A percentile compares a stretch with the other conserved stretches of the same genome.
Evolutionary conservation across 2,329 filamentous ascomycete genomes (phyloP).

Genomic region (Penicillium sp.): DNA sequence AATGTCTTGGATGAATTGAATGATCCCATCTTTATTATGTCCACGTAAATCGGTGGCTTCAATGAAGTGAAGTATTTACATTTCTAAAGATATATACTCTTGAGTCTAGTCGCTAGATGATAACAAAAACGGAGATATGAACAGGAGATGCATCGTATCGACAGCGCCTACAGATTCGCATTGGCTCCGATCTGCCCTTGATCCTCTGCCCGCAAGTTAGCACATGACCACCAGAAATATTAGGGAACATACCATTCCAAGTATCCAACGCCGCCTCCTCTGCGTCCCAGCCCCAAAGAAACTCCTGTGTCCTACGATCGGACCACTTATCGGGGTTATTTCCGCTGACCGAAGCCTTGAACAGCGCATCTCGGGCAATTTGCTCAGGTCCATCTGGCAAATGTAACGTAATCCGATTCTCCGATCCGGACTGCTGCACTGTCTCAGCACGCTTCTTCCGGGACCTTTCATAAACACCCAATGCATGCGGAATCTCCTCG

Average conservation of each 20-base stretch:
- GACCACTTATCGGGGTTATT: slow-evolving; percentile 62
- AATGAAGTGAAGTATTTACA: slow-evolving; percentile 4
- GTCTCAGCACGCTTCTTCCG: slow-evolving; percentile 41
- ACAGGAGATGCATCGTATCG: not conserved
- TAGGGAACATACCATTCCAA: slow-evolving; percentile 29
- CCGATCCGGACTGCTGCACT: slow-evolving; percentile 37
- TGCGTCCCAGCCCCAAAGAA: slow-evolving; percentile 40
- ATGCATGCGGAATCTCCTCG: slow-evolving; percentile 34
- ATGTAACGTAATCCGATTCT: slow-evolving; percentile 39
- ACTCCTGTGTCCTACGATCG: slow-evolving; percentile 61
- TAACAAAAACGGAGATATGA: not conserved
- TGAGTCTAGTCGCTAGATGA: not conserved
- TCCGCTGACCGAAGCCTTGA: slow-evolving; percentile 27
- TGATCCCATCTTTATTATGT: not conserved
- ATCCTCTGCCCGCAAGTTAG: slow-evolving; percentile 5
- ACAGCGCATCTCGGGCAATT: slow-evolving; percentile 42
- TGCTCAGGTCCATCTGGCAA: slow-evolving; percentile 42
- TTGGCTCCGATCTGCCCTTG: slow-evolving; percentile 4
- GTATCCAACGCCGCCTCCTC: slow-evolving; percentile 32
- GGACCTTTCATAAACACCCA: slow-evolving; percentile 38
- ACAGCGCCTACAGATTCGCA: slow-evolving; percentile 17
- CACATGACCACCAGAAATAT: not conserved
- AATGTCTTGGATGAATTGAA: slow-evolving; percentile 1
- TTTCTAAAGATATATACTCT: slow-evolving; percentile 5
- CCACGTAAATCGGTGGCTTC: not conserved